Evolutionary conservation across 176 grass and related monocot genomes (phyloP).

Genomic region (Lolium perenne): DNA sequence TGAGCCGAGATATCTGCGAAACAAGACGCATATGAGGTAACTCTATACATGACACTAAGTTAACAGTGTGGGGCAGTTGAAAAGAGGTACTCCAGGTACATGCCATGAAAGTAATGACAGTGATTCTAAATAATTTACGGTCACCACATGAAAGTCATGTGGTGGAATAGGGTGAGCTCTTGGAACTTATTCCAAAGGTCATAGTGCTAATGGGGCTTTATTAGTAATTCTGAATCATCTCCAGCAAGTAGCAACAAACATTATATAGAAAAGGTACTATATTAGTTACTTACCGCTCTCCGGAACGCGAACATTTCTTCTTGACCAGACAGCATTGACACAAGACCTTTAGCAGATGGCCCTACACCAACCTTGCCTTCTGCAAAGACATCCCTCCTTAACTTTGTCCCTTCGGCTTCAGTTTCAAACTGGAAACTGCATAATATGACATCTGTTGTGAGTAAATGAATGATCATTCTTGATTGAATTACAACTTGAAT

Average conservation of each 20-base stretch:
- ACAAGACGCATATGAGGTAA: too few relatives aligned
- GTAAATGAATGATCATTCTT: neutral
- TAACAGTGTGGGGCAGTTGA: too few relatives aligned
- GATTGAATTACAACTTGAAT: neutral
- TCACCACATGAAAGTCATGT: neutral
- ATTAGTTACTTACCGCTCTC: constrained; percentile 73
- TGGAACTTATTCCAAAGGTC: neutral
- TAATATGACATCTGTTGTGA: constrained; percentile 15
- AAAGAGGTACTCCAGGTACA: neutral
- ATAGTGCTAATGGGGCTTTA: neutral
- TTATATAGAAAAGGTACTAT: neutral
- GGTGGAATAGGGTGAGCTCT: neutral
- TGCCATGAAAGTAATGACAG: neutral
- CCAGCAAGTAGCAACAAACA: neutral
- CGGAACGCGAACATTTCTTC: constrained; percentile 92
- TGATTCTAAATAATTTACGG: neutral
- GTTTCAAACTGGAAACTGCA: constrained; percentile 95
- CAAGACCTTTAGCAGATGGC: constrained; percentile 57
- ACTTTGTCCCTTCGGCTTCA: constrained; percentile 70
- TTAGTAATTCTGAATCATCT: neutral
- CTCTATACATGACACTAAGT: too few relatives aligned
- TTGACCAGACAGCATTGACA: constrained; percentile 78
- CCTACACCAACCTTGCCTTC: constrained; percentile 60
- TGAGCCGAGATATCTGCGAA: constrained; percentile 78
- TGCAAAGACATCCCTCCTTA: constrained; percentile 79